A percentile compares a stretch with the other conserved stretches of the same genome.
phyloP scores from a whole-genome alignment of 2,329 filamentous ascomycete species.

The Phyllosticta citriasiana region DNA sequence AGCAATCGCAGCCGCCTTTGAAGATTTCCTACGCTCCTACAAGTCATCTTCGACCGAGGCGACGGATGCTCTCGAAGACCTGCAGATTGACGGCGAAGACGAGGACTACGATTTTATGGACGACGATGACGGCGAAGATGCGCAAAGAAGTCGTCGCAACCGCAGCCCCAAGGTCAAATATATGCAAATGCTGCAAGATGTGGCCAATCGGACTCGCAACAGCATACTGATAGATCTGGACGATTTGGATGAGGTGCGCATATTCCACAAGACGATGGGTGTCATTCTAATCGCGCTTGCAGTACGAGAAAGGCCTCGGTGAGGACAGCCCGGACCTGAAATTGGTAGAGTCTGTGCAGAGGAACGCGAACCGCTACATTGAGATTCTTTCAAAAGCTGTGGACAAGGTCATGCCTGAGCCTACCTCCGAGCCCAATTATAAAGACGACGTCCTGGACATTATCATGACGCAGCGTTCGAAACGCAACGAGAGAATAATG shows the following conservation, averaged over 20 bases:
- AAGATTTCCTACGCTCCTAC: constrained; percentile 80
- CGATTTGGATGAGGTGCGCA: constrained; percentile 63
- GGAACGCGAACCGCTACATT: constrained; percentile 90
- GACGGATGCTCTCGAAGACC: constrained; percentile 69
- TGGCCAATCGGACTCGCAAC: constrained; percentile 68
- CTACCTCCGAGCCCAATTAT: constrained; percentile 68
- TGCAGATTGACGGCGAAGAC: constrained; percentile 84
- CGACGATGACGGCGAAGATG: constrained; percentile 54
- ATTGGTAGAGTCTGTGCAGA: constrained; percentile 74
- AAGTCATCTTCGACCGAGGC: constrained; percentile 67
- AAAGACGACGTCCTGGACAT: constrained; percentile 97
- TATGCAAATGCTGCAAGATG: constrained; percentile 72
- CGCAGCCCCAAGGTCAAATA: constrained; percentile 67
- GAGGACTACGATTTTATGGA: constrained; percentile 94
- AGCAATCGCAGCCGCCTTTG: constrained; percentile 56
- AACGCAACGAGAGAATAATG: constrained; percentile 67
- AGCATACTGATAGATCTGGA: constrained; percentile 84
- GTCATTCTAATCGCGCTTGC: constrained; percentile 6
- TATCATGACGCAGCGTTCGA: constrained; percentile 83
- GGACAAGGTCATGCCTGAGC: constrained; percentile 73
- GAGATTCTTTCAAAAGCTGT: constrained; percentile 83
- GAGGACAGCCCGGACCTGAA: constrained; percentile 48
- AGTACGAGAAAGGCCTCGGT: constrained; percentile 67
- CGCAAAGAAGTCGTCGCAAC: constrained; percentile 33
- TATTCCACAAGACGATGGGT: neutral